phyloP scores from a whole-genome alignment of 2,329 filamentous ascomycete species.

The Aciculosporium take region DNA sequence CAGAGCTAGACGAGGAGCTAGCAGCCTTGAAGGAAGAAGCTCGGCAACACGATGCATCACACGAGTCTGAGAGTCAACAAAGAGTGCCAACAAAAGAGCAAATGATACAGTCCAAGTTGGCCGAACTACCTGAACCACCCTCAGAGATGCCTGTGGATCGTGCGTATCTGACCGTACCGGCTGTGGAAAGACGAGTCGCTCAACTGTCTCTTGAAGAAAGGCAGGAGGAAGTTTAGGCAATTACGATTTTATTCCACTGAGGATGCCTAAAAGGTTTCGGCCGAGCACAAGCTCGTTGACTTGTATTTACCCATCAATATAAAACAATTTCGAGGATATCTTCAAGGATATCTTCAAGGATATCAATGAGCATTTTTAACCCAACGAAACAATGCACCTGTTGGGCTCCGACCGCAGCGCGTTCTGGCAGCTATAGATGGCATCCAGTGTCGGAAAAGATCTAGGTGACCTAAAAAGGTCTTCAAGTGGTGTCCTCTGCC shows the following conservation, averaged over 20 bases:
- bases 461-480: background rate
- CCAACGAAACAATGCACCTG: background rate
- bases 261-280: background rate
- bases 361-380: too few relatives aligned
- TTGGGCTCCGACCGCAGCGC: background rate
- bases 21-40: slow-evolving; percentile 55
- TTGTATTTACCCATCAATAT: background rate
- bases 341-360: background rate
- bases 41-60: slow-evolving; percentile 29
- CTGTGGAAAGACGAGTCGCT: slow-evolving; percentile 24
- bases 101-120: slow-evolving; percentile 37
- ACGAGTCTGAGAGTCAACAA: slow-evolving; percentile 30
- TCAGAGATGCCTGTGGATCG: slow-evolving; percentile 20
- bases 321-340: background rate
- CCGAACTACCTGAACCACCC: slow-evolving; percentile 31
- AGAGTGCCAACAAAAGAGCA: slow-evolving; percentile 31
- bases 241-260: background rate
- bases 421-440: background rate
- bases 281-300: background rate
- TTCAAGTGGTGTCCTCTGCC: background rate
- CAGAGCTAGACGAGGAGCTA: slow-evolving; percentile 77
- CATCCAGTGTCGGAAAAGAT: background rate
- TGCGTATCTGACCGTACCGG: slow-evolving; percentile 16
- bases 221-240: background rate
- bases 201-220: slow-evolving; percentile 12